Evolutionary conservation across 352 stramenopile genomes (phyloP).

Genomic region (Phytophthora podocarpi): DNA sequence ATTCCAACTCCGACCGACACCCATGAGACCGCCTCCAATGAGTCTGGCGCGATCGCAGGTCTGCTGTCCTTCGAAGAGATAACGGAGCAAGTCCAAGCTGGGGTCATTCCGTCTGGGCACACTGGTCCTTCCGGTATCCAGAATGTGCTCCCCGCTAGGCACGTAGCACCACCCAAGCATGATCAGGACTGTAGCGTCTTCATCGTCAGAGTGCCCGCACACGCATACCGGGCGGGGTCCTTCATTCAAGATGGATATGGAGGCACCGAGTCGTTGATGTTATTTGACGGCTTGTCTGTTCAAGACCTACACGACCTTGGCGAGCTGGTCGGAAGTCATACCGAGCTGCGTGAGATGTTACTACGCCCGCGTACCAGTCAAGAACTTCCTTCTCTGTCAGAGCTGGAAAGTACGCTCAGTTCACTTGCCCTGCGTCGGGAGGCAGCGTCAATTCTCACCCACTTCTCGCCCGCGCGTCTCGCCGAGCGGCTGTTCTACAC

Average conservation of each 20-base stretch:
- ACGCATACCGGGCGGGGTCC: neutral
- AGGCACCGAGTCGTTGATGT: neutral
- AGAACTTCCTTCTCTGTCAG: neutral
- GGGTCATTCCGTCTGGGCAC: too few species aligned
- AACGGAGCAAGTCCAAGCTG: too few species aligned
- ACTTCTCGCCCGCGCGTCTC: neutral
- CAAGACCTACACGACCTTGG: neutral
- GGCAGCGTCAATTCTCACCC: neutral
- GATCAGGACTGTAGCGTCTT: neutral
- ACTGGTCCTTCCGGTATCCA: too few species aligned
- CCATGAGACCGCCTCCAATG: too few species aligned
- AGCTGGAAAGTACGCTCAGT: neutral
- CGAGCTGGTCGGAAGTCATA: too few species aligned
- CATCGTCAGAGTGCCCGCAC: neutral
- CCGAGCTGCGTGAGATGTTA: too few species aligned
- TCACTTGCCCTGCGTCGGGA: neutral
- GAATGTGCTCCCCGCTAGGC: neutral
- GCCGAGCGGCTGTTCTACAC: neutral
- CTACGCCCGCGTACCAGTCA: too few species aligned
- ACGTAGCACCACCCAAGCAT: too few species aligned
- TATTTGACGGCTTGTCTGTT: neutral
- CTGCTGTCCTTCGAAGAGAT: too few species aligned
- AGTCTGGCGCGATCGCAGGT: too few species aligned
- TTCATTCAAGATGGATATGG: neutral
- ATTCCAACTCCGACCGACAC: too few species aligned